Conservation (phyloP, 1,139 yeast genomes). For the Chernovozyma sophiae-reginae region DNA sequence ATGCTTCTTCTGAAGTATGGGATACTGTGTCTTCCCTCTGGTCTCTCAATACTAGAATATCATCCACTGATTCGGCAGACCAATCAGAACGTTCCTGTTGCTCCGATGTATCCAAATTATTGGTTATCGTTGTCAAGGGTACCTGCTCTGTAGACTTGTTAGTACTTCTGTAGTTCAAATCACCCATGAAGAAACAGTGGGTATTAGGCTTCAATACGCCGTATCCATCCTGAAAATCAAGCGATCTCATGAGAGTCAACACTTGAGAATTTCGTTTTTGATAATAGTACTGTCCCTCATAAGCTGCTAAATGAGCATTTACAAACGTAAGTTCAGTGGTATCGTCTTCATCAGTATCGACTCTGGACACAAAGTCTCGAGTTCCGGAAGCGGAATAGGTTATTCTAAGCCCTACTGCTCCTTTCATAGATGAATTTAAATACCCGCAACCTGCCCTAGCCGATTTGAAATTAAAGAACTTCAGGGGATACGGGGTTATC, state of each 20-base stretch:
- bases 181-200: constrained; percentile 77
- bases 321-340: constrained; percentile 54
- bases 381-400: constrained; percentile 18
- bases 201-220: constrained; percentile 51
- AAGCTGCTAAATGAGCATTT: constrained; percentile 69
- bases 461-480: constrained; percentile 22
- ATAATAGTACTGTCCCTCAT: constrained; percentile 56
- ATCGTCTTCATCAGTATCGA: constrained; percentile 2
- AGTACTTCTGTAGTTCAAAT: constrained; percentile 69
- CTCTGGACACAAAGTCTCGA: background rate
- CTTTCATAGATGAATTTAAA: constrained; percentile 63
- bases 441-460: constrained; percentile 52
- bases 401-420: constrained; percentile 63
- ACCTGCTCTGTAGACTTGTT: constrained; percentile 15
- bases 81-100: background rate
- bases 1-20: constrained; percentile 8
- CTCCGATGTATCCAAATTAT: too few relatives aligned
- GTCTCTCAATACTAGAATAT: constrained; percentile 23
- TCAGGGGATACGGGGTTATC: constrained; percentile 42
- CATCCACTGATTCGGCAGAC: constrained; percentile 9
- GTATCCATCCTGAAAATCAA: constrained; percentile 59
- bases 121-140: background rate
- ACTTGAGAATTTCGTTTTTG: constrained; percentile 52
- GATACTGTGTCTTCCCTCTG: constrained; percentile 13
- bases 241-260: constrained; percentile 43